phyloP scores from a whole-genome alignment of 257 asterid species.

The Jaltomata sinuosa region DNA sequence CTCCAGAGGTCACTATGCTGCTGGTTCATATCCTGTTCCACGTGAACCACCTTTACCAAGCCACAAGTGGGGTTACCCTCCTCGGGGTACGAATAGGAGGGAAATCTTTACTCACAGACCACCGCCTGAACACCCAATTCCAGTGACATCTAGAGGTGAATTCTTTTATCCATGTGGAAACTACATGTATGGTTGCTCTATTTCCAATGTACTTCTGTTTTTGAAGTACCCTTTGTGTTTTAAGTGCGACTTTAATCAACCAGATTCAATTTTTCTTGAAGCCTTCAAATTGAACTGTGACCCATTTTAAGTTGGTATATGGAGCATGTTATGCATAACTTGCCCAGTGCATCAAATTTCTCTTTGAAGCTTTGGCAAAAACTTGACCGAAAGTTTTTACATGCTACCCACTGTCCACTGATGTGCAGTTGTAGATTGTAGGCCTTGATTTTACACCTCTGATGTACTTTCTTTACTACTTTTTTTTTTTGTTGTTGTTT shows the following conservation, averaged over 20 bases:
- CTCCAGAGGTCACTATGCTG: constrained; percentile 40
- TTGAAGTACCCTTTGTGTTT: neutral
- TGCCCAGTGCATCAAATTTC: neutral
- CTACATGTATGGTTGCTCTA: neutral
- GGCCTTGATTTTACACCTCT: neutral
- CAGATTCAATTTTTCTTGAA: neutral
- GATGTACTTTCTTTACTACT: neutral
- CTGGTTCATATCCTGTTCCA: constrained; percentile 42
- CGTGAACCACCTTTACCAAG: constrained; percentile 45
- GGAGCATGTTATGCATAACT: neutral
- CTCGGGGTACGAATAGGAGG: constrained; percentile 48
- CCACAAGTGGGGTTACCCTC: constrained; percentile 59
- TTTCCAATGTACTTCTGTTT: neutral
- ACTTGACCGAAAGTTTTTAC: neutral
- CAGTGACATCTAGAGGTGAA: constrained; percentile 63
- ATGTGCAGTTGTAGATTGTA: neutral
- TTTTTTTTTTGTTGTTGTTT: neutral
- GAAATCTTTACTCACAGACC: constrained; percentile 52
- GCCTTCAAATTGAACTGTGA: neutral
- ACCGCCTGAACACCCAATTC: constrained; percentile 60
- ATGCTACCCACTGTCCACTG: neutral
- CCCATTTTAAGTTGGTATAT: neutral
- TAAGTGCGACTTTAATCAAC: neutral
- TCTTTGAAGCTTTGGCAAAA: neutral
- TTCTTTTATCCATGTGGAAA: neutral